phyloP scores from a whole-genome alignment of 2,329 filamentous ascomycete species.

The Akanthomyces muscarius region DNA sequence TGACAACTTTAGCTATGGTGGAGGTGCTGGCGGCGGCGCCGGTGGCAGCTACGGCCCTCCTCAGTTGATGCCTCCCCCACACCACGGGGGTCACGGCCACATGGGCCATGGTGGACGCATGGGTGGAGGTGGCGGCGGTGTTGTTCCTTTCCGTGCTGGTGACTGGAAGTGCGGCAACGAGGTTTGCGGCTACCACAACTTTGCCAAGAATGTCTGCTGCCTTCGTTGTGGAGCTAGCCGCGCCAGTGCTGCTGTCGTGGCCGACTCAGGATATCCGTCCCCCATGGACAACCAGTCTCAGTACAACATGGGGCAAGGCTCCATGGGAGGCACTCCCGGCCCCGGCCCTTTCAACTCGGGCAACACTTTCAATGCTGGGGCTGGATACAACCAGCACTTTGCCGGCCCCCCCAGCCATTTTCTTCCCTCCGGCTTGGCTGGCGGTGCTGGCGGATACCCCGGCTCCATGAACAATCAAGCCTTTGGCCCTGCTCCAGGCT shows the following conservation, averaged over 20 bases:
- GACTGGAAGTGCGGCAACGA: conserved; percentile 99
- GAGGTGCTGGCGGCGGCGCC: neutral
- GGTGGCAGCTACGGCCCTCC: conserved; percentile 57
- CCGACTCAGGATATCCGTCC: conserved; percentile 86
- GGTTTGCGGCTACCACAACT: conserved; percentile 97
- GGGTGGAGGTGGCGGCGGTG: conserved; percentile 67
- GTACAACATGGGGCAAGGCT: conserved; percentile 80
- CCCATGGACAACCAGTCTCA: conserved; percentile 81
- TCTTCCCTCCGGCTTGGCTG: conserved; percentile 77
- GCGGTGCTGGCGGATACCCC: conserved; percentile 67
- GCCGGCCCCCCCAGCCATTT: conserved; percentile 86
- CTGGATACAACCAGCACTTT: conserved; percentile 73
- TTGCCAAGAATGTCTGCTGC: conserved; percentile 98
- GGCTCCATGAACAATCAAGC: conserved; percentile 72
- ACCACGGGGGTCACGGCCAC: conserved; percentile 50
- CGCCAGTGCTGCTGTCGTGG: conserved; percentile 88
- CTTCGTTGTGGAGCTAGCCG: conserved; percentile 93
- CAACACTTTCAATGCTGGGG: conserved; percentile 62
- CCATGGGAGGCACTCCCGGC: conserved; percentile 80
- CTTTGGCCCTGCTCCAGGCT: conserved; percentile 69
- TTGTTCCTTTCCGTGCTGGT: conserved; percentile 94
- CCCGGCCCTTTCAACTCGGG: conserved; percentile 71
- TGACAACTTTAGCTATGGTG: conserved; percentile 58
- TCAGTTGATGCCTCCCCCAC: conserved; percentile 72
- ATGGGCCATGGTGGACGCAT: conserved; percentile 62